Conservation (phyloP, 2,329 filamentous ascomycete species). For the Parafenestella ontariensis region DNA sequence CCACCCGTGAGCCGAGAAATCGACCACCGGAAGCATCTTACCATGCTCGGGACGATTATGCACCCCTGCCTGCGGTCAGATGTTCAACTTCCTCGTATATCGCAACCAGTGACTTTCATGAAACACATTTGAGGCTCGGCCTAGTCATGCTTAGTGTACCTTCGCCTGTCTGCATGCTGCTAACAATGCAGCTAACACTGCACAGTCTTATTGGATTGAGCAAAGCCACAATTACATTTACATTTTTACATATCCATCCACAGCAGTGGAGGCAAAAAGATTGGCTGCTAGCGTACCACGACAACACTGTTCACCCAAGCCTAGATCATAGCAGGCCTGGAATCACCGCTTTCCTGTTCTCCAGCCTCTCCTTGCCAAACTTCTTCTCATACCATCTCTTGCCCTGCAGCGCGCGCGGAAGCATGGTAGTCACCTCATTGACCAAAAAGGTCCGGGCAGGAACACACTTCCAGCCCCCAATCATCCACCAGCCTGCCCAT, state of each 20-base stretch:
- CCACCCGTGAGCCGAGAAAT: constrained; percentile 1
- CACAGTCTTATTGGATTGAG: not conserved
- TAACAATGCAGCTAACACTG: constrained; percentile 4
- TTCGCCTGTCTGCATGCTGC: not conserved
- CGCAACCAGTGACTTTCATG: not conserved
- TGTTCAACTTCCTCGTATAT: not conserved
- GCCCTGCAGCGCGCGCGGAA: constrained; percentile 82
- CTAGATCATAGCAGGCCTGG: constrained; percentile 60
- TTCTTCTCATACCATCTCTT: constrained; percentile 84
- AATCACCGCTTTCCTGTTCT: constrained; percentile 75
- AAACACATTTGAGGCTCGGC: not conserved
- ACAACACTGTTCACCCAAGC: not conserved
- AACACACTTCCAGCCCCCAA: constrained; percentile 68
- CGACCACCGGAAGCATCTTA: not conserved
- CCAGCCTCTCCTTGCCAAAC: constrained; percentile 85
- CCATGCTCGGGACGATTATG: constrained; percentile 1
- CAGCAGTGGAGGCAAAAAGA: not conserved
- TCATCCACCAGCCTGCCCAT: constrained; percentile 88
- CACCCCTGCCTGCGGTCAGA: not conserved
- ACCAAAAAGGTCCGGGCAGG: constrained; percentile 83
- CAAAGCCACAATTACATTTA: constrained; percentile 7
- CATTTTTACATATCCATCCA: not conserved
- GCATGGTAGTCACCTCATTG: constrained; percentile 89
- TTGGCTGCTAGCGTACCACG: constrained; percentile 2
- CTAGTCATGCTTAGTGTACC: constrained; percentile 16